Conservation (phyloP, 2,329 filamentous ascomycete genomes). For the Scolecobasidium constrictum region DNA sequence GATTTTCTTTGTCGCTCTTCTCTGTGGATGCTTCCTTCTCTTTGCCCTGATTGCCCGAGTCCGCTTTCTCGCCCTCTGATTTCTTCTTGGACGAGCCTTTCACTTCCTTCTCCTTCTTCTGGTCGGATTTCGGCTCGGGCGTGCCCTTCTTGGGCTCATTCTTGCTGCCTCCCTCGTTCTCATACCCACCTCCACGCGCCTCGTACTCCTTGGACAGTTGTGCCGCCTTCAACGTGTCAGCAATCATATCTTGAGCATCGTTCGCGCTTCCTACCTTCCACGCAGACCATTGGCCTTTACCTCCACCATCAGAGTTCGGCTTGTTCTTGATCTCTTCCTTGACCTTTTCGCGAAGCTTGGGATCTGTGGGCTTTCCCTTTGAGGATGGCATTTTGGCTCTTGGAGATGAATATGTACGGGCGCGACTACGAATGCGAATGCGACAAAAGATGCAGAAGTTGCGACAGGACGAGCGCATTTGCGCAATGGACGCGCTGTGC, state of each 20-base stretch:
- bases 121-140: slow-evolving; percentile 24
- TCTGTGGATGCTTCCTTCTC: slow-evolving; percentile 16
- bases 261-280: slow-evolving; percentile 28
- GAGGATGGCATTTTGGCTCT: slow-evolving; percentile 26
- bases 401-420: background rate
- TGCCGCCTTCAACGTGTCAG: slow-evolving; percentile 19
- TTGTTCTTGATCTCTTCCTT: slow-evolving; percentile 36
- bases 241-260: background rate
- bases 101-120: slow-evolving; percentile 15
- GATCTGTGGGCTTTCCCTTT: slow-evolving; percentile 35
- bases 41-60: slow-evolving; percentile 12
- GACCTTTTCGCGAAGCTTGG: slow-evolving; percentile 32
- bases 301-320: slow-evolving; percentile 33
- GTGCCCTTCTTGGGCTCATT: slow-evolving; percentile 33
- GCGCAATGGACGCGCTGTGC: too few relatives aligned
- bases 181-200: slow-evolving; percentile 27
- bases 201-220: slow-evolving; percentile 34
- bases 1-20: slow-evolving; percentile 13
- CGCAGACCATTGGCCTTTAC: slow-evolving; percentile 36
- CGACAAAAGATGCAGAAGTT: background rate
- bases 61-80: slow-evolving; percentile 15
- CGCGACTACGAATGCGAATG: too few relatives aligned
- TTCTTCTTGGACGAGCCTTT: slow-evolving; percentile 10
- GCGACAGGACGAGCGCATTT: too few relatives aligned
- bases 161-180: slow-evolving; percentile 30